Base-by-base conservation (phyloP, 192 early-diverging fungal species). In the Coemansia sp. region DNA sequence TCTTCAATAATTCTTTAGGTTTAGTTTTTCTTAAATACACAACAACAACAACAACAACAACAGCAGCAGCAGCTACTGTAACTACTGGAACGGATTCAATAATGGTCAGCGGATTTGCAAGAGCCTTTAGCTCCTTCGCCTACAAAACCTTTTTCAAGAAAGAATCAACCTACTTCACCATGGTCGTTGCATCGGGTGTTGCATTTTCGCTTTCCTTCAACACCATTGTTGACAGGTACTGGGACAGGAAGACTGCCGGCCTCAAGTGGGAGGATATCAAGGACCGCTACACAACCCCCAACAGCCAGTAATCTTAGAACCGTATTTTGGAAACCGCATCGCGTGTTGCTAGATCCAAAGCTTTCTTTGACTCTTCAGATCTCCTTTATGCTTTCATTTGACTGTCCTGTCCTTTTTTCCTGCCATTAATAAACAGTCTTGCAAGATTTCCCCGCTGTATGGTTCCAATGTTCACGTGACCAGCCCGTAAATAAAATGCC, bases 211-310 rank as follows among this genome's bases (percentile, higher is more conserved):
- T 81, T 31, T 48, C 51, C 39, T 81, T 81, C 71, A 77, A 81
- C 68, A 70, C 74, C 13, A 45, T 61, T 45, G 66, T 81, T 25
- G 79, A 81, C 58, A 70, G 58, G 51, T 81, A 77, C 70, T 81
- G 79, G 79, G 53, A 77, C 59, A 76, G 56, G 39, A 81, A 76
- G 70, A 81, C 72, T 30, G 74, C 72, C 7, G 79, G 79, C 52
- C 69, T 68, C 62, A 81, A 81, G 67, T 81, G 79, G 79, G 70
- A 65, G 51, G 79, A 81, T 40, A 81, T 81, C 61, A 81, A 81
- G 70, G 67, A 60, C 63, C 52, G 62, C 56, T 81, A 81, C 33
- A 59, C 64, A 18, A 21, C 67, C 51, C 40, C 53, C 16, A 30
- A 71, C 59, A 73, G 52, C 33, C 37, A 28, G n/a, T 40, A 26